Evolutionary conservation across 352 stramenopile species (phyloP), one percentile per base, ranked within the genome.

Genomic region (Globisporangium sylvaticum): DNA sequence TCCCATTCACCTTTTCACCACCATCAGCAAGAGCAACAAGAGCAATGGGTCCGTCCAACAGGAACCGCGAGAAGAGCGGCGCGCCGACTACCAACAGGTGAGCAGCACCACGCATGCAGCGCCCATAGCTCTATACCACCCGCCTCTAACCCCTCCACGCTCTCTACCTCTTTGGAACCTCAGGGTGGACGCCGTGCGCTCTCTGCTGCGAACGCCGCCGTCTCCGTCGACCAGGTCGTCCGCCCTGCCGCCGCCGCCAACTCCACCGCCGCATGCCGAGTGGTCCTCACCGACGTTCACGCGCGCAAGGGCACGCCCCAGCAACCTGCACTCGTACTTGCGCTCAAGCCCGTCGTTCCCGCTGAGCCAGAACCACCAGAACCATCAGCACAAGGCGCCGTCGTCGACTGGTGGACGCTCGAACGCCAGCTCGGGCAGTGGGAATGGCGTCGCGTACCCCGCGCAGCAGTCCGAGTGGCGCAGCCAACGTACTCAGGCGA

Each of bases 211-310:
- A n/a, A 62, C 72, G 24, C 66, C 67, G 44, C 25, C 67, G 34
- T 65, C 52, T 6, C 71, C 68, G 9, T 67, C 66, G 6, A 54
- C 59, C 39, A 62, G 34, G 48, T 31, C 50, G 14, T 24, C 46
- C 34, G 20, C 31, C 22, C 15, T 15, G 25, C 52, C 50, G n/a
- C 44, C 22, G 15, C 7, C 34, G 37, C 9, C 34, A 42, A 4
- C 62, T 8, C 22, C 31, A 60, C 3, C 22, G 4, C 34, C 53
- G 34, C 52, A 68, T 24, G 62, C 62, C 18, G 69, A 67, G 57
- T 83, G 76, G 74, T 70, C 83, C 10, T 79, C 81, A 3, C 76
- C 76, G 3, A 74, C 71, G 25, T 78, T 67, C 56, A 73, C 80
- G 14, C 81, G 77, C 8, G 65, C 70, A 15, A 71, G 79, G 6